Evolutionary conservation across 768 basidiomycete genomes (phyloP).

Genomic region (Candolleomyces efflorescens): DNA sequence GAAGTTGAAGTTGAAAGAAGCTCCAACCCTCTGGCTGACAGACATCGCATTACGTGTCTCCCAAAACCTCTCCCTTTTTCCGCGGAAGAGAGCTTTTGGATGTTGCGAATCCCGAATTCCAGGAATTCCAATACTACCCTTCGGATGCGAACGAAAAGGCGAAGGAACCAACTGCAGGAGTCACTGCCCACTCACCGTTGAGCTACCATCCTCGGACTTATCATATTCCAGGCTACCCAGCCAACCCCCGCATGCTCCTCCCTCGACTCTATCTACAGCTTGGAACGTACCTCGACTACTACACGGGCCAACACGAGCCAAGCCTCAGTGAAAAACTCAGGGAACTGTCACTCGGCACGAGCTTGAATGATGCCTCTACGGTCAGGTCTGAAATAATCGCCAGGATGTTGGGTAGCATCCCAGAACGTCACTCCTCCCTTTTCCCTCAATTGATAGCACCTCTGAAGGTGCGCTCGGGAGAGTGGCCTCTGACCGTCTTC

Average conservation of each 20-base stretch:
- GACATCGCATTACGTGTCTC: slow-evolving; percentile 47
- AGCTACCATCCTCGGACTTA: slow-evolving; percentile 41
- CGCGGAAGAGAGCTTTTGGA: slow-evolving; percentile 54
- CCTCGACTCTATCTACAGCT: slow-evolving; percentile 55
- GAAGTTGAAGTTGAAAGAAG: too few relatives aligned
- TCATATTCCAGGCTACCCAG: slow-evolving; percentile 53
- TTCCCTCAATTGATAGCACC: slow-evolving; percentile 42
- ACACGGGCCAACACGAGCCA: slow-evolving; percentile 41
- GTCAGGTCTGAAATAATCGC: neutral
- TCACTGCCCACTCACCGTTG: slow-evolving; percentile 39
- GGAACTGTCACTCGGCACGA: neutral
- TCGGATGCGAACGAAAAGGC: too few relatives aligned
- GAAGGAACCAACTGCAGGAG: slow-evolving; percentile 10
- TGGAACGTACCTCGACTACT: slow-evolving; percentile 55
- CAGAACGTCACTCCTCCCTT: slow-evolving; percentile 24
- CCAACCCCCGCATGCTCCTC: slow-evolving; percentile 59
- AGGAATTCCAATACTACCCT: slow-evolving; percentile 42
- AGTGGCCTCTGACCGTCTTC: slow-evolving; percentile 45
- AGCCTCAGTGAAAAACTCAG: slow-evolving; percentile 46
- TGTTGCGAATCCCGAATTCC: slow-evolving; percentile 32
- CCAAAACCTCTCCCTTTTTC: slow-evolving; percentile 49
- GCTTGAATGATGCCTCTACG: neutral
- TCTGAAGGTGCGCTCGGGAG: slow-evolving; percentile 5
- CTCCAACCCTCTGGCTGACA: too few relatives aligned
- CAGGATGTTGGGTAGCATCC: slow-evolving; percentile 16